Base-by-base conservation (phyloP, 1,284 basidiomycete species). In the Limonomyces culmigenus region DNA sequence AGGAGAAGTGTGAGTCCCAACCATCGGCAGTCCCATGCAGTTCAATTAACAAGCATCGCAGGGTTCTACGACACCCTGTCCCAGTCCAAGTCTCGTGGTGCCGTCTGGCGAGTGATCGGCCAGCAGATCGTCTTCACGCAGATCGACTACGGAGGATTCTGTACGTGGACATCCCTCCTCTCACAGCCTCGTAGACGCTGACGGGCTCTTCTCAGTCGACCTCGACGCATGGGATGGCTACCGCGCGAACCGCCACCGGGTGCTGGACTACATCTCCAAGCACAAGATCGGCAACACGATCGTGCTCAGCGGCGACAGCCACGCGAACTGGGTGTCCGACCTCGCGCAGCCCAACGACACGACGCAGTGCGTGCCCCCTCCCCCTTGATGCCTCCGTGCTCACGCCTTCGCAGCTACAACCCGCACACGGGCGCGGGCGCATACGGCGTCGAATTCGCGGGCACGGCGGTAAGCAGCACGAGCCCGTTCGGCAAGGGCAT, bases 181-280 rank as follows among this genome's bases (percentile, higher is more conserved):
- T 18, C 18, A 4, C 30, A 46, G 44, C 42, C 37, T 42, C 23
- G 15, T 47, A 25, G 42, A 45, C 36, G n/a, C 35, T 15, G n/a
- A 4, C 16, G 12, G 14, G n/a, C 14, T 27, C 25, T 29, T 18
- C 4, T 10, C 29, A 48, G 48, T 52, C 37, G 49, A 48, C 32
- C 20, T 15, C 8, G 73, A 75, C 44, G 65, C 68, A 14, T 77
- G 74, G 74, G 69, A 74, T 41, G 74, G 74, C 0, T 77, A 77
- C 49, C 55, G 62, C 8, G 62, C 64, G 13, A 71, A 74, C 50
- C 59, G 73, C 12, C 53, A 58, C 32, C 62, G 72, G n/a, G 56
- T 77, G 35, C 60, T 77, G 13, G 56, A 69, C 39, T 63, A 70
- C 40, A 52, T 78, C 19, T 59, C 64, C 44, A 39, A 53, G 21